Evolutionary conservation across 2,329 filamentous ascomycete species (phyloP).

Genomic region (Thielaviopsis euricoi): DNA sequence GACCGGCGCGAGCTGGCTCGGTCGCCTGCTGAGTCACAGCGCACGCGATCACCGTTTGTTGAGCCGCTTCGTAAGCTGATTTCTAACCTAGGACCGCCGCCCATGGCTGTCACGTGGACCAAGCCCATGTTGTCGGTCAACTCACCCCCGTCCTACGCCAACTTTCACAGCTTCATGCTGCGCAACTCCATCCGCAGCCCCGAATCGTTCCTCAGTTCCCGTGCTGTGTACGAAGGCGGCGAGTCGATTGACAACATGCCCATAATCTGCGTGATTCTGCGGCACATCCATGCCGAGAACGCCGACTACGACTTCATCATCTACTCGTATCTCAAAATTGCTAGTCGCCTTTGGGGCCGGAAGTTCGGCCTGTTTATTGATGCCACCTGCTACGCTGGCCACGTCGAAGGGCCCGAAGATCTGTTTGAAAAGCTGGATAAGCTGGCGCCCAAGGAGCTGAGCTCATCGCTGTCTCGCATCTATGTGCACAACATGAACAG

Average conservation of each 20-base stretch:
- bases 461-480: slow-evolving; percentile 40
- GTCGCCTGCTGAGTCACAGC: slow-evolving; percentile 34
- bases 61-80: slow-evolving; percentile 46
- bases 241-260: slow-evolving; percentile 48
- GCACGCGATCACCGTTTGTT: slow-evolving; percentile 37
- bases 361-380: slow-evolving; percentile 53
- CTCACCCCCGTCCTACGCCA: slow-evolving; percentile 45
- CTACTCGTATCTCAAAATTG: slow-evolving; percentile 56
- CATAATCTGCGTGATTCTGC: slow-evolving; percentile 51
- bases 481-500: slow-evolving; percentile 64
- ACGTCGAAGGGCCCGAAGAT: slow-evolving; percentile 48
- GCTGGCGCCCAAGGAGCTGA: slow-evolving; percentile 44
- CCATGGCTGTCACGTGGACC: slow-evolving; percentile 53
- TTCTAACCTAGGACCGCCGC: slow-evolving; percentile 49
- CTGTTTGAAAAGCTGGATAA: slow-evolving; percentile 47
- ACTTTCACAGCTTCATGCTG: slow-evolving; percentile 59
- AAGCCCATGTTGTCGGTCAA: slow-evolving; percentile 48
- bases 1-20: slow-evolving; percentile 41
- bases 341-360: slow-evolving; percentile 52
- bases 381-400: slow-evolving; percentile 53
- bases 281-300: slow-evolving; percentile 48
- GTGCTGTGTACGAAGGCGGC: slow-evolving; percentile 53
- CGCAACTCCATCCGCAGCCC: slow-evolving; percentile 49
- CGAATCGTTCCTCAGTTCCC: slow-evolving; percentile 45
- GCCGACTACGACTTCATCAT: slow-evolving; percentile 50